Base-by-base conservation (phyloP, 2,329 filamentous ascomycete genomes). In the Fusarium multiceps region DNA sequence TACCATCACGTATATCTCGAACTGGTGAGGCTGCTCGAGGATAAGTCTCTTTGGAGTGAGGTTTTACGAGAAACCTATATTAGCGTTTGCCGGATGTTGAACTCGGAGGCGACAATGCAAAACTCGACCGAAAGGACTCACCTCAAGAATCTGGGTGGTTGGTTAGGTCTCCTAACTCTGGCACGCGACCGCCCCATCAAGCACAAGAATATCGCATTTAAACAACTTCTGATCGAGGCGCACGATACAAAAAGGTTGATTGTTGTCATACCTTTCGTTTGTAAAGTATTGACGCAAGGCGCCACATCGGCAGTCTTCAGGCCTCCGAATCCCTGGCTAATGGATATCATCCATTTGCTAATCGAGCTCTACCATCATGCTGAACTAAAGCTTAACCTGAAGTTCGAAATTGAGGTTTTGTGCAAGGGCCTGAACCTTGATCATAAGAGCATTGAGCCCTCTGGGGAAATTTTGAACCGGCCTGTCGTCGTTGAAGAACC, bases 391-490 rank as follows among this genome's bases (percentile, higher is more conserved):
- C 87, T 99, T 40, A 98, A 98, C 73, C 90, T 97, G 54, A 99
- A 98, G 75, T 99, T 99, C 74, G 96, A 99, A 80, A 98, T 99
- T 61, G 96, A 99, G 80, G 94, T 99, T 27, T 86, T 99, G 25
- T 99, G 94, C 84, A 97, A 97, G 78, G 94, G 94, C 14, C 84
- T 99, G 18, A 91, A 91, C 57, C 85, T 98, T n/a, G 94, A 98
- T 68, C 92, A 97, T 80, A 97, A 97, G 81, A 91, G 88, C 63
- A 94, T 98, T 67, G 92, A 97, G 73, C 93, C 95, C 1, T 93
- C 94, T 1, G 90, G 92, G 23, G 91, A 94, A 76, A 96, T 99
- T 59, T 87, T 94, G 66, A 93, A 94, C 72, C 89, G 94, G 42
- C 87, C 87, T 13, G 84, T 86, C 11, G 84, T 89, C 11, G 84